Conservation (phyloP, 495 filamentous ascomycete species). For the Trichoderma orchidacearum region DNA sequence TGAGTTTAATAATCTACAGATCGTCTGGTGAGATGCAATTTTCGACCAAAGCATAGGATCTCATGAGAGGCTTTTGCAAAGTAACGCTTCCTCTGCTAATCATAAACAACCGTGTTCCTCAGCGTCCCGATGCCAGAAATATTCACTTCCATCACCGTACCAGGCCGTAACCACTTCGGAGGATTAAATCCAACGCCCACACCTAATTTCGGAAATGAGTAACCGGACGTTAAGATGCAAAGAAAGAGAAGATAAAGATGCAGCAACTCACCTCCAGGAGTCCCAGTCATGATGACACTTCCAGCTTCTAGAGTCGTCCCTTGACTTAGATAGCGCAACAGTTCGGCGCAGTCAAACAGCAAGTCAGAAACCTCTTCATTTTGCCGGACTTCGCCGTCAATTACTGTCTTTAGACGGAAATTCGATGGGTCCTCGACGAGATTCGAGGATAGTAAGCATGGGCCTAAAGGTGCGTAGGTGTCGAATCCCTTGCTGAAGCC, state of each 20-base stretch:
- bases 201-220: conserved; percentile 7
- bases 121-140: conserved; percentile 23
- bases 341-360: conserved; percentile 15
- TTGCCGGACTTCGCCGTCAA: conserved; percentile 28
- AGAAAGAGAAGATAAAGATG: too few species aligned
- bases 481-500: conserved; percentile 16
- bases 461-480: conserved; percentile 18
- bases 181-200: conserved; percentile 20
- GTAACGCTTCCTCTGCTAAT: too few species aligned
- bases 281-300: conserved; percentile 15
- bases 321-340: conserved; percentile 6
- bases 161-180: conserved; percentile 20
- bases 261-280: conserved; percentile 16
- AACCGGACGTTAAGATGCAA: not conserved
- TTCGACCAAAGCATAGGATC: too few species aligned
- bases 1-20: too few species aligned
- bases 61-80: too few species aligned
- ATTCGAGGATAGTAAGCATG: conserved; percentile 16
- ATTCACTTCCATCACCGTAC: conserved; percentile 23
- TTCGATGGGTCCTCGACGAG: conserved; percentile 8
- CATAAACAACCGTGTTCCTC: conserved; percentile 5
- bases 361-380: conserved; percentile 20
- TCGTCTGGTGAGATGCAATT: too few species aligned
- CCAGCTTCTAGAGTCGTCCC: conserved; percentile 13
- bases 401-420: conserved; percentile 20